These are phyloP conservation scores for Lupinus albus DNA, from an alignment of 306 rosid genomes.

Conservation along the genomic window DNA sequence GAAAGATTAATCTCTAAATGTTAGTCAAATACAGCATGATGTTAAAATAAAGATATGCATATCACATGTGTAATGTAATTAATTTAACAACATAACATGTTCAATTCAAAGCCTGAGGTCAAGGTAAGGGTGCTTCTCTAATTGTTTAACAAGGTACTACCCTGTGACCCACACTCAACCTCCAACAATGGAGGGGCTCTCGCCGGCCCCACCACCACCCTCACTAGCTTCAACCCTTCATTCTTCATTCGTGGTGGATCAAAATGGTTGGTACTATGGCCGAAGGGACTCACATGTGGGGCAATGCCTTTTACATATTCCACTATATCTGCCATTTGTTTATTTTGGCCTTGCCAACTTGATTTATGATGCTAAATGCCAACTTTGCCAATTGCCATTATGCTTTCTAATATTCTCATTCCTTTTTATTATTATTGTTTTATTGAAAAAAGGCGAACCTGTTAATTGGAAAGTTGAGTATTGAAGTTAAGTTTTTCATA, in stretches of 20 bases:
- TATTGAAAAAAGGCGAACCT: not conserved
- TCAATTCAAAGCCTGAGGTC: not conserved
- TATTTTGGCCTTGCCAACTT: slow-evolving; percentile 30
- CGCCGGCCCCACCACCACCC: slow-evolving; percentile 35
- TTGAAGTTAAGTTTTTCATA: slow-evolving; percentile 36
- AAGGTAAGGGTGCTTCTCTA: slow-evolving; percentile 12
- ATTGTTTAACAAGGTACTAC: not conserved
- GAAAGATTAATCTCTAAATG: no score
- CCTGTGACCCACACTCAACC: slow-evolving; percentile 43
- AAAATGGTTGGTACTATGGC: slow-evolving; percentile 22
- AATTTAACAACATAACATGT: slow-evolving; percentile 19
- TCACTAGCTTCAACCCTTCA: slow-evolving; percentile 16
- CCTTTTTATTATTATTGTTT: not conserved
- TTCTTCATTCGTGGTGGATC: slow-evolving; percentile 33
- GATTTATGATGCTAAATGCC: slow-evolving; percentile 8
- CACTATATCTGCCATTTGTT: slow-evolving; percentile 35
- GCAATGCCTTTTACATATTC: slow-evolving; percentile 40
- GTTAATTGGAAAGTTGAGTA: slow-evolving; percentile 38
- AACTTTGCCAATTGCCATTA: slow-evolving; percentile 34
- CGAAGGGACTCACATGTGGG: slow-evolving; percentile 43
- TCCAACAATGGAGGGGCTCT: slow-evolving; percentile 49
- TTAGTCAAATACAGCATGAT: no score
- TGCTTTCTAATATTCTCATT: not conserved
- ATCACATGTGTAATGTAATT: slow-evolving; percentile 18
- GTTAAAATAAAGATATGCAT: no score